Evolutionary conservation across 2,329 filamentous ascomycete genomes (phyloP), one percentile per base, ranked within the genome.

Genomic region (Penicillium paneum): DNA sequence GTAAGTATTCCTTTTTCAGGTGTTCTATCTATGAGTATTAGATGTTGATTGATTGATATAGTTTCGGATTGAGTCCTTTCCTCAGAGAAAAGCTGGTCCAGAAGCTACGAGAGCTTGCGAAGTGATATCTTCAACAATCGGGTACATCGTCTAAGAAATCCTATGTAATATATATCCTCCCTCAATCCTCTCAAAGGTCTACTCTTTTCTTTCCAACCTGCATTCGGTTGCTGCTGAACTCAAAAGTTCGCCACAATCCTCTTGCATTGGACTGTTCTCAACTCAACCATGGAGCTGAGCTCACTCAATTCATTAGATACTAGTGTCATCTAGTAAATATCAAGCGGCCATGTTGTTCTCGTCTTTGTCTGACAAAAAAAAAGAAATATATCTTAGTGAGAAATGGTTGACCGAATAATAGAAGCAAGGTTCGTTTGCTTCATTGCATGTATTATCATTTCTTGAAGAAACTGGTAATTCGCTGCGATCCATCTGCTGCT

Each of bases 71-170:
- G 59, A 81, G 73, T 46, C 74, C 73, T 28, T 82, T 79, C 51
- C 63, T 83, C 29, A 72, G 78, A 51, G 74, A 76, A 57, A 81
- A 77, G 65, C 63, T 83, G 31, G 72, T 81, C 8, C 71, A 81
- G 59, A 74, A 72, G 42, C 66, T 83, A 41, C 72, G 74, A 61
- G 66, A 71, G 52, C 63, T 71, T 26, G 66, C 67, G 36, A 53
- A 49, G 26, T 52, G 42, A 52, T n/a, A 6, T 44, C 13, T 34
- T 44, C 29, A 7, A 29, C 21, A 36, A 17, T 26, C 3, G 24
- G 17, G 10, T 12, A 21, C 7, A 42, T 49, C 28, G 21, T 15
- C 36, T 13, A 19, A 11, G 1, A 12, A 41, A 24, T 31, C 10
- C 19, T 31, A 24, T 49, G 46, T 49, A 49, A 40, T 49, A 41